Evolutionary conservation across 192 early-diverging fungal species (phyloP).

Genomic region (Gonapodya sp.): DNA sequence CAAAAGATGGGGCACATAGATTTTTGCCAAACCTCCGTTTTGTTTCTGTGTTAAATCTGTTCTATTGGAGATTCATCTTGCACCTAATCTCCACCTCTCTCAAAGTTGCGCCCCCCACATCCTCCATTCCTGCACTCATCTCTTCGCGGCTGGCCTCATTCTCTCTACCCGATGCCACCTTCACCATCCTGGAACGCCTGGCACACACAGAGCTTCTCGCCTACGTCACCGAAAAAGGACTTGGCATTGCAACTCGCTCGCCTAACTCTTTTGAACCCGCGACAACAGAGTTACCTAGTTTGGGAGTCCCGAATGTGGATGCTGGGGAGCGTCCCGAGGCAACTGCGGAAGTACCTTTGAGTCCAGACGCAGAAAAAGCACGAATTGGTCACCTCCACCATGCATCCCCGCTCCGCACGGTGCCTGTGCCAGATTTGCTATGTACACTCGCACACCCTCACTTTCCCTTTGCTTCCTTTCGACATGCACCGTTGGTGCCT

Average conservation of each 20-base stretch:
- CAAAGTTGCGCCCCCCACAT: neutral
- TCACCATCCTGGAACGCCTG: neutral
- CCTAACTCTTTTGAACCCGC: neutral
- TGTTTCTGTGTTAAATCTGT: too few species aligned
- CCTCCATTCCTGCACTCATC: neutral
- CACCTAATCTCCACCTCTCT: neutral
- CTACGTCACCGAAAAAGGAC: neutral
- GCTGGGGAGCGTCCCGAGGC: neutral
- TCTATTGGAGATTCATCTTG: too few species aligned
- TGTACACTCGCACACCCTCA: neutral
- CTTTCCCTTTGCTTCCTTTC: neutral
- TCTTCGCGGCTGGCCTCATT: neutral
- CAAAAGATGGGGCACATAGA: too few species aligned
- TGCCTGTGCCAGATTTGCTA: neutral
- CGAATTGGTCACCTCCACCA: neutral
- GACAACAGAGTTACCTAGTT: neutral
- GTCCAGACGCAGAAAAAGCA: neutral
- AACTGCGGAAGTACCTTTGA: neutral
- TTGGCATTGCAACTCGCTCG: neutral
- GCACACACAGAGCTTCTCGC: neutral
- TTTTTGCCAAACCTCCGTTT: too few species aligned
- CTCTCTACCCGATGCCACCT: neutral
- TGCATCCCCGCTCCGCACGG: neutral
- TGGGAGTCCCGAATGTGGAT: neutral
- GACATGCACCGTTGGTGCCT: neutral